Base-by-base conservation (phyloP, 208 protist genomes). In the Crithidia acanthocephali region DNA sequence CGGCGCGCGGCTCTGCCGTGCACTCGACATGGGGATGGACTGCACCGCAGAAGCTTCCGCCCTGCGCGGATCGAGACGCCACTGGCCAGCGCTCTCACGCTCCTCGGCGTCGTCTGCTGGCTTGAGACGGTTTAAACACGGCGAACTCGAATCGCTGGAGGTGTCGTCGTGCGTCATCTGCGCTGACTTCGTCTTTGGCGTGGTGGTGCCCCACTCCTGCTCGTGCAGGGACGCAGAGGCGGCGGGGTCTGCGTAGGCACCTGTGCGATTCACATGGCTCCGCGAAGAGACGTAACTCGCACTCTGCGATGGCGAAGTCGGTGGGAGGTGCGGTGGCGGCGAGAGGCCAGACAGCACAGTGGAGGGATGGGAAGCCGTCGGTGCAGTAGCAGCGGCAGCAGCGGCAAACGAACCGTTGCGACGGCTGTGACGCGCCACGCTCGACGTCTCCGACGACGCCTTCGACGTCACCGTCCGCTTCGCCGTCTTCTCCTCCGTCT, bases 51-150 rank as follows among this genome's bases (percentile, higher is more conserved):
- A 28, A 13, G 18, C 35, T 25, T 40, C 47, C n/a, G 40, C 47
- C 27, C 58, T 37, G 58, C 11, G 15, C 7, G 9, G 15, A 50
- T 32, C 47, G 27, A 18, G 28, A 20, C 35, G 23, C 52, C 52
- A 35, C 52, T 27, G 6, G 10, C 35, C 20, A 6, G 20, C 45
- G 45, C 5, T 4, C 45, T 23, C 5, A 16, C 20, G 16, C 30
- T 65, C 59, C 13, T 27, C 44, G 7, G 13, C 27, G 15, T 42
- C 48, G 5, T 53, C 68, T 3, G 5, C 11, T 16, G 30, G 16
- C 27, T 63, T 67, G 18, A 47, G 13, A 16, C 50, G 40, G 42
- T 68, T 74, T 32, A 61, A 35, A 23, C 42, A 68, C 23, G 59
- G 60, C 23, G 59, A 53, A 52, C 53, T 55, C 27, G 20, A 33